These are phyloP conservation scores for Alternaria rosae DNA, from an alignment of 2,329 filamentous ascomycete genomes.

Conservation along the genomic window DNA sequence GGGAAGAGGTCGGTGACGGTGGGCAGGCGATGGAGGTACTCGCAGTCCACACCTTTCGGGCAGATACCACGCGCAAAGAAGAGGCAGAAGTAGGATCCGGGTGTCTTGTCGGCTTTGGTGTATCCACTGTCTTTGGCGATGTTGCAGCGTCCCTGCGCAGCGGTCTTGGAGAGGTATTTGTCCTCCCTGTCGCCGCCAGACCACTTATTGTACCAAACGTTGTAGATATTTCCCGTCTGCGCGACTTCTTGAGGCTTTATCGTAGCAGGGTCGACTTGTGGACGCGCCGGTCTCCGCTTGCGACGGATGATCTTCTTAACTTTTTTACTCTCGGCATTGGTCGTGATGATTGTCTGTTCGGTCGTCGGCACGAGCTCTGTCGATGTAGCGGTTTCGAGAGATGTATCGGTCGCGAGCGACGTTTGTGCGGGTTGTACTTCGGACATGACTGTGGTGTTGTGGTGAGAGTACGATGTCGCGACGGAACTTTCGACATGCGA, in stretches of 20 bases:
- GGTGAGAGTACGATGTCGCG: constrained; percentile 11
- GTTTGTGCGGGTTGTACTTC: constrained; percentile 38
- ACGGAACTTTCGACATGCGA: constrained; percentile 26
- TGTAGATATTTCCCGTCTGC: constrained; percentile 94
- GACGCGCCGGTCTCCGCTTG: constrained; percentile 87
- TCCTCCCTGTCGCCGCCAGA: constrained; percentile 93
- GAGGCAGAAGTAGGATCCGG: constrained; percentile 86
- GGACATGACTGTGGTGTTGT: constrained; percentile 33
- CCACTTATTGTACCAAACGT: constrained; percentile 99
- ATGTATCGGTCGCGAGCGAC: constrained; percentile 29
- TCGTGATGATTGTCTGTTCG: constrained; percentile 44
- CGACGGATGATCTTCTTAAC: constrained; percentile 92
- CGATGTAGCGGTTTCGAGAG: constrained; percentile 30
- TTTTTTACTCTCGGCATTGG: constrained; percentile 64
- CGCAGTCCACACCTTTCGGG: constrained; percentile 89
- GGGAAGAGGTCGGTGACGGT: constrained; percentile 89
- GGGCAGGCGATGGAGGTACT: constrained; percentile 90
- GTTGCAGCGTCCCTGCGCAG: constrained; percentile 86
- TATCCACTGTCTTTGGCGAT: constrained; percentile 70
- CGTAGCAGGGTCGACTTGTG: constrained; percentile 85
- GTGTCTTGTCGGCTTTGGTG: constrained; percentile 58
- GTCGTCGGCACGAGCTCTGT: constrained; percentile 36
- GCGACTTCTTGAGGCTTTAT: constrained; percentile 85
- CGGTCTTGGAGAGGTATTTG: constrained; percentile 82
- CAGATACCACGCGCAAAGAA: constrained; percentile 86